These are phyloP conservation scores for Hericium alpestre DNA, from an alignment of 768 basidiomycete genomes.

Conservation along the genomic window DNA sequence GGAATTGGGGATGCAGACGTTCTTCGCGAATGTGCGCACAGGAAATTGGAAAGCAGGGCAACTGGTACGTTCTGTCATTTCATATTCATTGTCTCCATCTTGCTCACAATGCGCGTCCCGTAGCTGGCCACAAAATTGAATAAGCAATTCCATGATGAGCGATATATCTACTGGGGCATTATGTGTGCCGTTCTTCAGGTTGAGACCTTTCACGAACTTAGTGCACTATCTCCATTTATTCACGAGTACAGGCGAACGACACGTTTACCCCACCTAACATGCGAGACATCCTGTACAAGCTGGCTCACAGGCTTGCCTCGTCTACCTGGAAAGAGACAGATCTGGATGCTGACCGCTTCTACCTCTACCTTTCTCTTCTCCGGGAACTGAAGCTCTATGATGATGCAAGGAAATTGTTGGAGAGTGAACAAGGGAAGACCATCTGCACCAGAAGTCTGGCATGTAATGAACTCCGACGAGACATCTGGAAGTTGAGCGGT, in stretches of 20 bases:
- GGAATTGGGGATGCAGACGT: constrained; percentile 74
- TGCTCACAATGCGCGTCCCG: neutral
- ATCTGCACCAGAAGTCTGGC: constrained; percentile 63
- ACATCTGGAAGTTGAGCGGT: constrained; percentile 53
- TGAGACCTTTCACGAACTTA: neutral
- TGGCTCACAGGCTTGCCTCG: constrained; percentile 65
- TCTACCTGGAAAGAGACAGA: constrained; percentile 56
- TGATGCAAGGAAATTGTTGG: constrained; percentile 59
- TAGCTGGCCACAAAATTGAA: constrained; percentile 74
- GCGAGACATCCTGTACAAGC: constrained; percentile 59
- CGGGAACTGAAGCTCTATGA: constrained; percentile 58
- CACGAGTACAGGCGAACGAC: constrained; percentile 53
- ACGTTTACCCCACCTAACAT: constrained; percentile 47
- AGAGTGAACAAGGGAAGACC: constrained; percentile 54
- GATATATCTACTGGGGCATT: constrained; percentile 76
- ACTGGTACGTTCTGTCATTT: constrained; percentile 37
- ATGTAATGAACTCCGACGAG: constrained; percentile 66
- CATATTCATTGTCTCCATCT: neutral
- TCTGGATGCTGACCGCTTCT: constrained; percentile 62
- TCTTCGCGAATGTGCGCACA: constrained; percentile 75
- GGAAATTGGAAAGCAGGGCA: constrained; percentile 82
- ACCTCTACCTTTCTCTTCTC: constrained; percentile 64
- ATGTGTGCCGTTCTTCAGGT: constrained; percentile 77
- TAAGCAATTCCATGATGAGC: constrained; percentile 75
- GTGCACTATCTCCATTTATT: neutral